Evolutionary conservation across 331 rosid genomes (phyloP).

Genomic region (Quercus lobata): DNA sequence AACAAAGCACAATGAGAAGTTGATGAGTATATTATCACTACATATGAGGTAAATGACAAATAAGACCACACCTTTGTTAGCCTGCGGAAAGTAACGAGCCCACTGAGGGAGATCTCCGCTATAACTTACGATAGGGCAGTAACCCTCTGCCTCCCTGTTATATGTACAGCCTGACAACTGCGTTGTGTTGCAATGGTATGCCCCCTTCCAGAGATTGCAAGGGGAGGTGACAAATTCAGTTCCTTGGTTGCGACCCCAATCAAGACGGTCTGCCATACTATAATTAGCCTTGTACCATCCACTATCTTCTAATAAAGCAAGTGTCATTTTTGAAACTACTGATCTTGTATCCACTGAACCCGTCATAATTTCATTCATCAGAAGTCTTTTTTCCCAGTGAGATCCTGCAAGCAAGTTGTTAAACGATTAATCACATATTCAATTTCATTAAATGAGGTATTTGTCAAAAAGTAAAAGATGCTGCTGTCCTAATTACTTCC

Average conservation of each 20-base stretch:
- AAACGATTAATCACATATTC: not conserved
- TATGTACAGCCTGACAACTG: conserved; percentile 95
- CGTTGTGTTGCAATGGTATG: conserved; percentile 90
- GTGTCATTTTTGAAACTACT: conserved; percentile 96
- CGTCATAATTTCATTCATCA: conserved; percentile 99
- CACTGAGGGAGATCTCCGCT: conserved; percentile 92
- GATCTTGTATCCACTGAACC: conserved; percentile 99
- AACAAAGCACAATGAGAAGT: not conserved
- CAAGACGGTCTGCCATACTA: conserved; percentile 93
- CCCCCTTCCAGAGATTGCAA: conserved; percentile 95
- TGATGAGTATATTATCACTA: not conserved
- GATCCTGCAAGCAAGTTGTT: conserved; percentile 52
- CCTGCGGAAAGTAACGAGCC: conserved; percentile 94
- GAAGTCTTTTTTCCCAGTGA: conserved; percentile 97
- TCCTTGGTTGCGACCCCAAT: conserved; percentile 98
- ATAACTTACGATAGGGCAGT: conserved; percentile 90
- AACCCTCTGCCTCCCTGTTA: conserved; percentile 99
- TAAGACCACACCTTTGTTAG: conserved; percentile 67
- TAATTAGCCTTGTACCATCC: conserved; percentile 99
- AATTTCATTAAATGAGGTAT: not conserved
- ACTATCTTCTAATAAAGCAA: conserved; percentile 92
- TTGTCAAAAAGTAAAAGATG: not conserved
- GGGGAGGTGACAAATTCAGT: conserved; percentile 80
- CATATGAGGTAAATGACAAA: conserved; percentile 10
- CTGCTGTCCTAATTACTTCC: not conserved